Conservation (phyloP, 75 land plant genomes). For the Selaginella tamariscina region DNA sequence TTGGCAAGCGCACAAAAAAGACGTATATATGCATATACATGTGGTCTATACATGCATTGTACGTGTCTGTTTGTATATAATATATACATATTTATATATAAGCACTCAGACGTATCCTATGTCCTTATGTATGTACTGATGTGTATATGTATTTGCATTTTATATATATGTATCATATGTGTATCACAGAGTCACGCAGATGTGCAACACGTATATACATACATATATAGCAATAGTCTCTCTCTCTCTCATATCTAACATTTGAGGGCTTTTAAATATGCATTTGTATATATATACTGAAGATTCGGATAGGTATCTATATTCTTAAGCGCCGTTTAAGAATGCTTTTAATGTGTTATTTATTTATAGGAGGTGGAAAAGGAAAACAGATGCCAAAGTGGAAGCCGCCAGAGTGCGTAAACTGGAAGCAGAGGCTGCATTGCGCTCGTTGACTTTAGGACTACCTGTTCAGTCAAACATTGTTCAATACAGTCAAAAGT, state of each 20-base stretch:
- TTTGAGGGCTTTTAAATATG: not conserved
- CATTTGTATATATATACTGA: not conserved
- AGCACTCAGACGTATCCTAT: too few species aligned
- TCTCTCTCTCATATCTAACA: not conserved
- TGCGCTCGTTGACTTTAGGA: conserved; percentile 51
- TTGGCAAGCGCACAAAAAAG: too few species aligned
- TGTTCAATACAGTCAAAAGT: not conserved
- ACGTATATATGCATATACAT: too few species aligned
- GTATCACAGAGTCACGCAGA: not conserved
- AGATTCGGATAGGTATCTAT: not conserved
- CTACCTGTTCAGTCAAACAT: conserved; percentile 36
- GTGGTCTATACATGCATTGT: too few species aligned
- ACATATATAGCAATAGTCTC: not conserved
- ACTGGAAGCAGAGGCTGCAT: conserved; percentile 44
- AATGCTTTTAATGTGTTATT: conserved; percentile 7
- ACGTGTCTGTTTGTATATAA: too few species aligned
- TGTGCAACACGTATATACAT: not conserved
- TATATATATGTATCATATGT: too few species aligned
- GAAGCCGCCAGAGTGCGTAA: conserved; percentile 31
- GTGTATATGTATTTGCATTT: too few species aligned
- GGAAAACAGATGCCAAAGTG: conserved; percentile 27
- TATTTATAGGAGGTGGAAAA: conserved; percentile 59
- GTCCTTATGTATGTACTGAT: too few species aligned
- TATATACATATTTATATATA: too few species aligned
- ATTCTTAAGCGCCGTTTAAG: not conserved